Percentiles rank a stretch among this genome's conserved stretches.
phyloP scores from a whole-genome alignment of 257 asterid species.

The Pogostemon cablin region DNA sequence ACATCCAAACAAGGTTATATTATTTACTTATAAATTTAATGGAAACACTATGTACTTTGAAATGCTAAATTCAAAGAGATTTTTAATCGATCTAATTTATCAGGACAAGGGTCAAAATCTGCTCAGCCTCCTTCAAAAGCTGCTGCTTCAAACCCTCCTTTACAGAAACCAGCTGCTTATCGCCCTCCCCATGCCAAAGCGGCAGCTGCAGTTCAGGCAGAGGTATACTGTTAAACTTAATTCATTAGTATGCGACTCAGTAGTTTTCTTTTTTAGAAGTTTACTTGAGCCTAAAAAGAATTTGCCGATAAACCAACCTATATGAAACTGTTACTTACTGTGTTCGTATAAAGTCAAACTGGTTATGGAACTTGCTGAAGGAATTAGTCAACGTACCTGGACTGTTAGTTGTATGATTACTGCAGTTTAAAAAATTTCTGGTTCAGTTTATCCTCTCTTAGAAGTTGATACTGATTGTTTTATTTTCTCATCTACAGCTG shows the following conservation, averaged over 20 bases:
- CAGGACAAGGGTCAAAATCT: constrained; percentile 74
- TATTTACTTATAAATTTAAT: constrained; percentile 20
- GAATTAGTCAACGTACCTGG: neutral
- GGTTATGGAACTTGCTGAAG: neutral
- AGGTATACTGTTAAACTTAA: constrained; percentile 52
- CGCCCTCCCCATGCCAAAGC: constrained; percentile 97
- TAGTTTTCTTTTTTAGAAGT: neutral
- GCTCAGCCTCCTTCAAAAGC: constrained; percentile 54
- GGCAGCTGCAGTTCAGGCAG: constrained; percentile 83
- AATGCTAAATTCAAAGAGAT: neutral
- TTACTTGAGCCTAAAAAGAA: neutral
- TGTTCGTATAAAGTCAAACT: neutral
- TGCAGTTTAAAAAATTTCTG: neutral
- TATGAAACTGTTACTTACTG: neutral
- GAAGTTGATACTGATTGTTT: constrained; percentile 30
- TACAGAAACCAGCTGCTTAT: constrained; percentile 92
- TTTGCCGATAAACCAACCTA: neutral
- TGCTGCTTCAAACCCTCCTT: constrained; percentile 52
- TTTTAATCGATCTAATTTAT: constrained; percentile 33
- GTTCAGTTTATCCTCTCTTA: neutral
- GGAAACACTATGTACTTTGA: constrained; percentile 10
- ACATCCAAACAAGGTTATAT: constrained; percentile 62
- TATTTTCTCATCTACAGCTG: constrained; percentile 52
- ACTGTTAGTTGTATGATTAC: neutral
- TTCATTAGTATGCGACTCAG: neutral